A percentile compares a stretch with the other conserved stretches of the same genome.
phyloP scores from a whole-genome alignment of 2,329 filamentous ascomycete species.

The Ilyonectria destructans region DNA sequence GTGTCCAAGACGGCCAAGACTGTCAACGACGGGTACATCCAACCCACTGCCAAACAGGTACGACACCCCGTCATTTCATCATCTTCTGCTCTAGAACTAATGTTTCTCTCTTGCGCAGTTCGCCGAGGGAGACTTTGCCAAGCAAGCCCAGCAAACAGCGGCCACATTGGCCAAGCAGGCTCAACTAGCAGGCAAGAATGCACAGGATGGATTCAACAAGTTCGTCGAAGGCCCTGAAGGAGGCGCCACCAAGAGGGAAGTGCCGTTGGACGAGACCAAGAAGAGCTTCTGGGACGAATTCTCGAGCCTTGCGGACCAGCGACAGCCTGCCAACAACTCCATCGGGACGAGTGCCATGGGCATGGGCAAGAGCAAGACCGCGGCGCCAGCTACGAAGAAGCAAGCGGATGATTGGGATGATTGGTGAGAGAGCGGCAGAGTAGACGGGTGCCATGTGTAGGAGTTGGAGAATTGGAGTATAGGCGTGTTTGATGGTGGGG shows the following conservation, averaged over 20 bases:
- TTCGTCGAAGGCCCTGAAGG: conserved; percentile 85
- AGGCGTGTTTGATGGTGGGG: conserved; percentile 46
- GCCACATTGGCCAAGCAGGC: conserved; percentile 78
- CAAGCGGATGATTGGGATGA: conserved; percentile 77
- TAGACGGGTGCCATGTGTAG: conserved; percentile 36
- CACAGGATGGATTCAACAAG: conserved; percentile 84
- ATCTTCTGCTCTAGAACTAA: conserved; percentile 40
- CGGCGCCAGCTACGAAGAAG: conserved; percentile 55
- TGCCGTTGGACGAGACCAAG: conserved; percentile 74
- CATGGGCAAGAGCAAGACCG: conserved; percentile 62
- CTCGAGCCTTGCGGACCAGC: conserved; percentile 77
- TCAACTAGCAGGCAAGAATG: conserved; percentile 80
- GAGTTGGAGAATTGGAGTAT: conserved; percentile 51
- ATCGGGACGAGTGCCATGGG: conserved; percentile 75
- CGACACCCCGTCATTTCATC: conserved; percentile 20
- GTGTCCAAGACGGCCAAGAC: conserved; percentile 93
- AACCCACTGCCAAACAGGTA: conserved; percentile 92
- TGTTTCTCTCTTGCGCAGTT: conserved; percentile 66
- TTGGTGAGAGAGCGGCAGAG: conserved; percentile 62
- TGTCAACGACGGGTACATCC: conserved; percentile 92
- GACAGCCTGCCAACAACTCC: conserved; percentile 62
- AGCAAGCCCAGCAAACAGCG: conserved; percentile 74
- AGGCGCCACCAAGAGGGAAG: conserved; percentile 54
- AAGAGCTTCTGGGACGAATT: conserved; percentile 96
- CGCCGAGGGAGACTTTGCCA: conserved; percentile 84